Base-by-base conservation (phyloP, 2,329 filamentous ascomycete genomes). In the Xylaria multiplex region DNA sequence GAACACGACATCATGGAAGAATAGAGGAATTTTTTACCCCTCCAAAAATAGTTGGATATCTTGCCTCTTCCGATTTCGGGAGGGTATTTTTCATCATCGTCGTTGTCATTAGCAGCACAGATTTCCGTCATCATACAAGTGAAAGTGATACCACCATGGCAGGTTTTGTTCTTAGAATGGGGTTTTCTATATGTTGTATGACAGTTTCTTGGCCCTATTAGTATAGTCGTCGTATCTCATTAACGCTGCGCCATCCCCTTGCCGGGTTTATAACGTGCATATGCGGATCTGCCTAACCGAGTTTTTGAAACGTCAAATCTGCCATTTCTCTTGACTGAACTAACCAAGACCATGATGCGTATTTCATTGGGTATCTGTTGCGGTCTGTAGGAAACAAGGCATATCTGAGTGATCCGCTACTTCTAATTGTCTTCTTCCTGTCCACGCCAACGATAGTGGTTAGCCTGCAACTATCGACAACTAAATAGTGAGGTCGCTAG, bases 61-160 rank as follows among this genome's bases (percentile, higher is more conserved):
- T 30, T 5, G n/a, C 30, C 42, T 52, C n/a, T 19, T 40, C 19
- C 32, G 42, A 40, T 50, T 62, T 65, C 16, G 58, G 59, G 49
- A 30, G 37, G 35, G 8, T 19, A 19, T 19, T 19, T 19, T 35
- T 56, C 14, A n/a, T 62, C 50, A 42, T 57, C 45, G 5, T 37
- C 32, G 24, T 59, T 37, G 49, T 57, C 24, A 67, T 62, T 27
- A 66, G 45, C 40, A 61, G 61, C 40, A 64, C 66, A 52, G 57
- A 53, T 58, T 52, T 57, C 19, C 48, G 22, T 68, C 65, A 71
- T 75, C 69, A 71, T 73, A 68, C 27, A 27, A 27, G 27, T 54
- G 65, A 71, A 69, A 27, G 27, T 71, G 70, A 73, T 75, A 73
- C 66, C 71, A 71, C 50, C 35, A 55, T 53, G 64, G 64, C 66